Evolutionary conservation across 2,329 filamentous ascomycete genomes (phyloP), one percentile per base, ranked within the genome.

Genomic region (Aspergillus piperis): DNA sequence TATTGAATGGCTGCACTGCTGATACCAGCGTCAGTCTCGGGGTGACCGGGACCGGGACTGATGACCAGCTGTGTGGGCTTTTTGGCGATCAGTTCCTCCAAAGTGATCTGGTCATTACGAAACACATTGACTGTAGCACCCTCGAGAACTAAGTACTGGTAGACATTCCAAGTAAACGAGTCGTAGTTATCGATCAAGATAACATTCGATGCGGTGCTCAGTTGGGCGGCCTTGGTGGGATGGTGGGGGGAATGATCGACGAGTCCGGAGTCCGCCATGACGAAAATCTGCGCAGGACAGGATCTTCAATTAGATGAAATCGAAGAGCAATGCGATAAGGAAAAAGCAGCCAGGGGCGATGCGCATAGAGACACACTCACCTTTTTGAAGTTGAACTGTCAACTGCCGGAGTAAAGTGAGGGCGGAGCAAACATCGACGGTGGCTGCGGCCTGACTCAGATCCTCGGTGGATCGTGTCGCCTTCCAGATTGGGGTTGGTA

Each of bases 141-240:
- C 76, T 98, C 95, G n/a, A 99, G 87, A 6, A 94, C 90, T 1
- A 99, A 87, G 72, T 99, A 99, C 77, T 99, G 96, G 77, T 98
- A 99, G 61, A 99, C 92, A 73, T 99, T 99, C 92, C 93, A 99
- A 61, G 94, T 97, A 77, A 99, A 99, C 3, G 95, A 98, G 78
- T 99, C 95, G 78, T 98, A 99, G 79, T 99, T 99, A 83, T 99
- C 95, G 71, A 99, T 97, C 65, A 99, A 84, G 64, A 99, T 86
- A 60, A 99, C 84, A 77, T 98, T 98, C 59, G 90, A 90, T 25
- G 95, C 95, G 54, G 88, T 92, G 23, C 89, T 76, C 56, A 97
- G 82, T 38, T 88, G 87, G 55, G 88, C 82, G 30, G 88, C 88
- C 55, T 90, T 88, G 64, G 89, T 85, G 61, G 91, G 90, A 77